phyloP scores from a whole-genome alignment of 805 yeast species.

The Candida loeiensis region DNA sequence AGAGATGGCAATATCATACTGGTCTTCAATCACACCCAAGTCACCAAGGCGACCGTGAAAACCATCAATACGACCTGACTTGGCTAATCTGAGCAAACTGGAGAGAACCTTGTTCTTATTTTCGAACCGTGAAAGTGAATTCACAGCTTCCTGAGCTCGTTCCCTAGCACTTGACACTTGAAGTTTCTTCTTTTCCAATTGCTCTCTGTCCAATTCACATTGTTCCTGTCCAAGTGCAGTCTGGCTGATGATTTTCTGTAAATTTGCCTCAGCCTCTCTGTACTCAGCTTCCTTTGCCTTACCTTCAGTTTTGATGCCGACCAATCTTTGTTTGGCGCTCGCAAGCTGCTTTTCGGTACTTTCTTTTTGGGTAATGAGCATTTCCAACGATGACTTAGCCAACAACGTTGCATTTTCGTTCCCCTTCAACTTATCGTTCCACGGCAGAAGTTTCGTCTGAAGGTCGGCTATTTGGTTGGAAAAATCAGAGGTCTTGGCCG shows the following conservation, averaged over 20 bases:
- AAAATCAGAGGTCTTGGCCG: conserved; percentile 68
- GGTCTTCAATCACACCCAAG: conserved; percentile 83
- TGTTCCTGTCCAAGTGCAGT: conserved; percentile 57
- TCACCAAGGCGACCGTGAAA: conserved; percentile 91
- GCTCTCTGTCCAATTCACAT: conserved; percentile 44
- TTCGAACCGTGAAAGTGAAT: conserved; percentile 52
- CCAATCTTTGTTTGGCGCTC: conserved; percentile 42
- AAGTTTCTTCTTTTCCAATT: conserved; percentile 52
- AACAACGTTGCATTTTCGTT: conserved; percentile 63
- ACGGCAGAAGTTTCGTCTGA: conserved; percentile 74
- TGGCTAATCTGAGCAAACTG: conserved; percentile 64
- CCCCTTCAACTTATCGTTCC: conserved; percentile 64
- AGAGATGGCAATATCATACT: conserved; percentile 88
- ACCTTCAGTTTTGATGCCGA: conserved; percentile 46
- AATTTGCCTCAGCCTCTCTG: conserved; percentile 45
- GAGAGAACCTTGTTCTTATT: conserved; percentile 71
- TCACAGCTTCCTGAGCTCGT: conserved; percentile 62
- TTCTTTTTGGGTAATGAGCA: conserved; percentile 47
- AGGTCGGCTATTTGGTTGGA: conserved; percentile 60
- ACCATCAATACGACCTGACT: conserved; percentile 79
- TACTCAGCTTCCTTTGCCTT: conserved; percentile 47
- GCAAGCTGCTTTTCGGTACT: conserved; percentile 44
- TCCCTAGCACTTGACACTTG: conserved; percentile 55
- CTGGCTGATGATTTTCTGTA: conserved; percentile 49
- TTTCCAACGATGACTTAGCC: conserved; percentile 61